phyloP scores from a whole-genome alignment of 2,329 filamentous ascomycete species.

The Phaeomoniella chlamydospora region DNA sequence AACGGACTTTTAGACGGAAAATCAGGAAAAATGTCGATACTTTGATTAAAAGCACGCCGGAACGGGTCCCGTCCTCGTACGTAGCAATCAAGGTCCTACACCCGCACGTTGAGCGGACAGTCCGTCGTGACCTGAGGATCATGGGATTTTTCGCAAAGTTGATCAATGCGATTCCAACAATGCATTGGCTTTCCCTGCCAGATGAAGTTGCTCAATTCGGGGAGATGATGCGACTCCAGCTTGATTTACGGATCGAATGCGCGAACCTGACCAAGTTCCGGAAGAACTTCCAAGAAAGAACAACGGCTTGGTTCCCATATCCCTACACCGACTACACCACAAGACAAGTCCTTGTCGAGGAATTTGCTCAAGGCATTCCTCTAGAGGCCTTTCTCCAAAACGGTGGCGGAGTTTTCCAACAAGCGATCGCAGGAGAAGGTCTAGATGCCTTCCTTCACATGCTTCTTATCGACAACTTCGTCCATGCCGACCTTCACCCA shows the following conservation, averaged over 20 bases:
- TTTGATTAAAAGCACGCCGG: constrained; percentile 72
- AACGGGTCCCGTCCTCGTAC: constrained; percentile 75
- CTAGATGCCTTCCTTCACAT: constrained; percentile 93
- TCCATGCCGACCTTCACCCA: constrained; percentile 89
- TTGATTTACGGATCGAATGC: constrained; percentile 88
- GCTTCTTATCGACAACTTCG: constrained; percentile 93
- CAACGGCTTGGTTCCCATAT: constrained; percentile 93
- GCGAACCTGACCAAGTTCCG: constrained; percentile 79
- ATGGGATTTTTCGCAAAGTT: constrained; percentile 82
- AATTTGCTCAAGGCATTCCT: constrained; percentile 90
- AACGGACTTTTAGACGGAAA: constrained; percentile 46
- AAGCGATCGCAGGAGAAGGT: constrained; percentile 88
- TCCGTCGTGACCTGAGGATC: constrained; percentile 81
- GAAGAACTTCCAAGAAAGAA: constrained; percentile 74
- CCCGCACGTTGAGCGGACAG: constrained; percentile 75
- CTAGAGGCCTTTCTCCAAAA: constrained; percentile 80
- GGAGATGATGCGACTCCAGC: constrained; percentile 96
- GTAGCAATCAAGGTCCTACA: constrained; percentile 95
- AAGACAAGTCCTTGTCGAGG: constrained; percentile 80
- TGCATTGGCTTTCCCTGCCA: constrained; percentile 92
- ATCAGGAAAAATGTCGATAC: constrained; percentile 72
- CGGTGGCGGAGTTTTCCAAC: constrained; percentile 82
- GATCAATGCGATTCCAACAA: constrained; percentile 79
- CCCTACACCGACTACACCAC: constrained; percentile 89
- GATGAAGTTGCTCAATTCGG: constrained; percentile 91